phyloP scores from a whole-genome alignment of 2,329 filamentous ascomycete genomes.

The Taxawa tesnikishii region DNA sequence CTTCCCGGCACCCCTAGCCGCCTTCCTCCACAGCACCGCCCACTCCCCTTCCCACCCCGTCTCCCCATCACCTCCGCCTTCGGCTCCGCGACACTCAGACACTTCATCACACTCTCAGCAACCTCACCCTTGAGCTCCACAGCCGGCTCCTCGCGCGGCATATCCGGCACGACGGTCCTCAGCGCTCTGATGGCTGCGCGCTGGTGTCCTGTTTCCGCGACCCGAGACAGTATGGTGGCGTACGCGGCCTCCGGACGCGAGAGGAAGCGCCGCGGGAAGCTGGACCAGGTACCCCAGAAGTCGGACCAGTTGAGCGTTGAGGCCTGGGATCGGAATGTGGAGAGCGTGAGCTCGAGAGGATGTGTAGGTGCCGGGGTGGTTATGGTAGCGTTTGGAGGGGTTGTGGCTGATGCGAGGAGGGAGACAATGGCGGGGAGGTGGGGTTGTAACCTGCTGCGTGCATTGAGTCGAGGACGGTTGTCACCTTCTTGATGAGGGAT shows the following conservation, averaged over 20 bases:
- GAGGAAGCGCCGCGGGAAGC: conserved; percentile 37
- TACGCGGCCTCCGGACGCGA: conserved; percentile 45
- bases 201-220: conserved; percentile 34
- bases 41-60: conserved; percentile 5
- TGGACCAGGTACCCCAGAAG: conserved; percentile 51
- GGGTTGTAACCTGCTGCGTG: conserved; percentile 27
- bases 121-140: conserved; percentile 35
- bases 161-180: conserved; percentile 46
- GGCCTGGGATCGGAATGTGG: conserved; percentile 28
- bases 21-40: conserved; percentile 3
- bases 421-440: conserved; percentile 18
- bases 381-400: conserved; percentile 6
- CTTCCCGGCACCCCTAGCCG: conserved; percentile 1
- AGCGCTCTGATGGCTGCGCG: conserved; percentile 34
- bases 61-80: conserved; percentile 23
- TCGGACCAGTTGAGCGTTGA: conserved; percentile 37
- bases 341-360: conserved; percentile 11
- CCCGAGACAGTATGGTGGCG: conserved; percentile 36
- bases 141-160: conserved; percentile 41
- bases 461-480: conserved; percentile 29
- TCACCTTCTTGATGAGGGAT: conserved; percentile 20
- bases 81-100: conserved; percentile 44
- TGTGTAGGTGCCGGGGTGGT: neutral
- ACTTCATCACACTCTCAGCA: conserved; percentile 37
- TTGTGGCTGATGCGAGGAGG: conserved; percentile 1